Percentiles rank a stretch among this genome's conserved stretches.
Evolutionary conservation across 177 flowering plant species (phyloP).

Genomic region (Vitis hybrid): DNA sequence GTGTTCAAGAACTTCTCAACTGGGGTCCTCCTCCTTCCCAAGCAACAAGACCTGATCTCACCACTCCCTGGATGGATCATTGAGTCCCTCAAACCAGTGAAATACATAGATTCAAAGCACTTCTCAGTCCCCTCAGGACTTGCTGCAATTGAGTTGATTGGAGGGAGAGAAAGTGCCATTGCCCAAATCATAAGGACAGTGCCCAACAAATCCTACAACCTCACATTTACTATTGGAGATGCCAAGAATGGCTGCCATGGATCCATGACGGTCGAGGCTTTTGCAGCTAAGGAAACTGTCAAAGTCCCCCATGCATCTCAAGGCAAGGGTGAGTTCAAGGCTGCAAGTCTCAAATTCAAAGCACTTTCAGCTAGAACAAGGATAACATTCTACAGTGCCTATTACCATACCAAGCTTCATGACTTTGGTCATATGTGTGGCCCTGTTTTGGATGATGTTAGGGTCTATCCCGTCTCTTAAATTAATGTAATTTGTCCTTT

Average conservation of each 20-base stretch:
- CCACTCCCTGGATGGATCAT: conserved; percentile 40
- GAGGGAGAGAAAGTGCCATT: conserved; percentile 32
- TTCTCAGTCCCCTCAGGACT: conserved; percentile 24
- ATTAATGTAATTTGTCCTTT: not conserved
- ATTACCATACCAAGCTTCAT: conserved; percentile 25
- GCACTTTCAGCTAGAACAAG: conserved; percentile 25
- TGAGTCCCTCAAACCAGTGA: conserved; percentile 33
- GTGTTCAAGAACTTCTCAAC: conserved; percentile 30
- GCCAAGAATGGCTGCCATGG: conserved; percentile 36
- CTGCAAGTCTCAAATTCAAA: conserved; percentile 18
- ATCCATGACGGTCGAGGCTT: conserved; percentile 32
- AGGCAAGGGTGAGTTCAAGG: conserved; percentile 23
- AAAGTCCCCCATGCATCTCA: conserved; percentile 17
- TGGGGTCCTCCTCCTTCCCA: conserved; percentile 29
- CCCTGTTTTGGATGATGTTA: conserved; percentile 34
- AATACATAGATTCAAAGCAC: conserved; percentile 30
- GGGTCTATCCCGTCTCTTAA: conserved; percentile 13
- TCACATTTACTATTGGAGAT: conserved; percentile 31
- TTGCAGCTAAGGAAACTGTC: conserved; percentile 21
- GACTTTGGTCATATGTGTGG: conserved; percentile 33
- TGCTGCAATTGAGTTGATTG: conserved; percentile 25
- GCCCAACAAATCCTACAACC: conserved; percentile 22
- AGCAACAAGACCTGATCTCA: conserved; percentile 18
- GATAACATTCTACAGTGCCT: conserved; percentile 28
- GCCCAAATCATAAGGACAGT: conserved; percentile 31